These are phyloP conservation scores for Nemania diffusa DNA, from an alignment of 2,329 filamentous ascomycete genomes.

Conservation along the genomic window DNA sequence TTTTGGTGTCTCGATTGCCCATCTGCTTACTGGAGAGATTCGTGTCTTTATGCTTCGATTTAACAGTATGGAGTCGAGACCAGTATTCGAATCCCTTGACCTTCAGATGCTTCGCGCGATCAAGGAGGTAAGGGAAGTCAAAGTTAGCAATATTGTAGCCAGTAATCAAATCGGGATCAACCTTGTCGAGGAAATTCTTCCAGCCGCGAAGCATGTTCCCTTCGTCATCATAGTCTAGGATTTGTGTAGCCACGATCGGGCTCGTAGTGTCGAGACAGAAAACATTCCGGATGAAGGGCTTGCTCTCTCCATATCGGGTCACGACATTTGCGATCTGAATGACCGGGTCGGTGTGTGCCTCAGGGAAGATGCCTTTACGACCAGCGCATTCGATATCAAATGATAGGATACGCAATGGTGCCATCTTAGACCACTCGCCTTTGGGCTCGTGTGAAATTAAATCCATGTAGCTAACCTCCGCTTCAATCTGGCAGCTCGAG, in stretches of 20 bases:
- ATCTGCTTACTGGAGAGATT: slow-evolving; percentile 99
- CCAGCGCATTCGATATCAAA: slow-evolving; percentile 99
- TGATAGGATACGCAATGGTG: slow-evolving; percentile 88
- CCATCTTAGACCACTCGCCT: slow-evolving; percentile 98
- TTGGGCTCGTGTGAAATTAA: slow-evolving; percentile 88
- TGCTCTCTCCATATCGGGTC: slow-evolving; percentile 91
- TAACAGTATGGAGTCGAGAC: slow-evolving; percentile 78
- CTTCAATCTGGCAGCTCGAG: slow-evolving; percentile 97
- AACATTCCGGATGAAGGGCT: slow-evolving; percentile 95
- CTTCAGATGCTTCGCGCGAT: slow-evolving; percentile 87
- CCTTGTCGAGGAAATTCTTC: slow-evolving; percentile 88
- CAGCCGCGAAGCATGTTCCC: slow-evolving; percentile 91
- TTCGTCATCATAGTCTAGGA: slow-evolving; percentile 84
- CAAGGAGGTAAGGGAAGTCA: slow-evolving; percentile 95
- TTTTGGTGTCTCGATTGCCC: slow-evolving; percentile 93
- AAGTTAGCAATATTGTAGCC: slow-evolving; percentile 99
- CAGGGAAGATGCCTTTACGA: slow-evolving; percentile 96
- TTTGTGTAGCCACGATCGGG: slow-evolving; percentile 92
- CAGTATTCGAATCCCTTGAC: slow-evolving; percentile 84
- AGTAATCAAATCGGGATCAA: slow-evolving; percentile 96
- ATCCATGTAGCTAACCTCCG: slow-evolving; percentile 81
- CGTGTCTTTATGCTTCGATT: slow-evolving; percentile 78
- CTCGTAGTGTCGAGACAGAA: slow-evolving; percentile 95
- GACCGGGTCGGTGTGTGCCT: slow-evolving; percentile 89
- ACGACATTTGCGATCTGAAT: slow-evolving; percentile 99